phyloP scores from a whole-genome alignment of 2,329 filamentous ascomycete species.

The Fusarium brevicatenulatum region DNA sequence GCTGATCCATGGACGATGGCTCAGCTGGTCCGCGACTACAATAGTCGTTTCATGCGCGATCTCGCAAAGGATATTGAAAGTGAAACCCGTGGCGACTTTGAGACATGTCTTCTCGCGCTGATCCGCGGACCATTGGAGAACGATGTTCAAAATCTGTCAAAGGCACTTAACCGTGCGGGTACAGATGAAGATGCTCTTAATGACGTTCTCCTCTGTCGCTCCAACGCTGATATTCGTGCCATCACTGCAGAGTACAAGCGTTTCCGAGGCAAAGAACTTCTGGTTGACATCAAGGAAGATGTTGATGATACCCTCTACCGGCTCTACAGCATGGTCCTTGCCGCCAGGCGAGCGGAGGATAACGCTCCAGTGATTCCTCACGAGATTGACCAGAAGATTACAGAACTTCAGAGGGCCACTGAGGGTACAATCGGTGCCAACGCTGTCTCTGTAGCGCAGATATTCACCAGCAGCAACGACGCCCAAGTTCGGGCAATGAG shows the following conservation, averaged over 20 bases:
- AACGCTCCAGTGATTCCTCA: constrained; percentile 35
- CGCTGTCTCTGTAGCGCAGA: constrained; percentile 46
- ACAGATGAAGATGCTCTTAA: constrained; percentile 50
- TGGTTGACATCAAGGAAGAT: constrained; percentile 47
- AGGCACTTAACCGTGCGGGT: constrained; percentile 45
- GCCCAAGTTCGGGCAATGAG: constrained; percentile 46
- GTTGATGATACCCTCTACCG: constrained; percentile 46
- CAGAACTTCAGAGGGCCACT: constrained; percentile 47
- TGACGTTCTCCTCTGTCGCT: constrained; percentile 49
- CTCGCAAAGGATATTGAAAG: constrained; percentile 49
- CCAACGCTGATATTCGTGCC: constrained; percentile 50
- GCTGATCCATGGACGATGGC: constrained; percentile 48
- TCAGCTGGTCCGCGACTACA: constrained; percentile 48
- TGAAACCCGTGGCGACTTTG: constrained; percentile 47
- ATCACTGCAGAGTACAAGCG: constrained; percentile 47
- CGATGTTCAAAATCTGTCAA: constrained; percentile 46
- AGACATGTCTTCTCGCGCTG: constrained; percentile 46
- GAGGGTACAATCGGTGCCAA: constrained; percentile 47
- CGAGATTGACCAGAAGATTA: constrained; percentile 49
- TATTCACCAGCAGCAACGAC: constrained; percentile 48
- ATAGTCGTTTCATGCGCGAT: constrained; percentile 48
- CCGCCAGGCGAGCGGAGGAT: constrained; percentile 44
- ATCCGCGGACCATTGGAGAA: constrained; percentile 47
- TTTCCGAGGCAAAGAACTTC: constrained; percentile 44
- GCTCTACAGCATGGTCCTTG: constrained; percentile 50